Evolutionary conservation across 1,139 yeast genomes (phyloP).

Genomic region (Hyphopichia buzzinii): DNA sequence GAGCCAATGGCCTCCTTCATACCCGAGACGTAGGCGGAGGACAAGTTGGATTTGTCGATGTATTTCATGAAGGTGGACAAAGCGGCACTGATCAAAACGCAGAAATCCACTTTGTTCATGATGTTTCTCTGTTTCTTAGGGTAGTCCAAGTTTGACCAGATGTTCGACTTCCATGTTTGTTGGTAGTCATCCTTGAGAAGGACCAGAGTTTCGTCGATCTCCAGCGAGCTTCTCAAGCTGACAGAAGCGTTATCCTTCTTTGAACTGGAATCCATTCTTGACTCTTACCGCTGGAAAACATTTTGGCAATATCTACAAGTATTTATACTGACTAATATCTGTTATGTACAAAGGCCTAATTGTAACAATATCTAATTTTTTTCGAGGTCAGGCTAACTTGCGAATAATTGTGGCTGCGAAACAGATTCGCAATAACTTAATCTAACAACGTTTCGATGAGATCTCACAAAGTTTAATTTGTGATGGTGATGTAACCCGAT

Average conservation of each 20-base stretch:
- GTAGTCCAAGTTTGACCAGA: constrained; percentile 1
- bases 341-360: too few relatives aligned
- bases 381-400: too few relatives aligned
- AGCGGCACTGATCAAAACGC: constrained; percentile 12
- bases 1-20: constrained; percentile 22
- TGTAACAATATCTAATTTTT: too few relatives aligned
- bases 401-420: too few relatives aligned
- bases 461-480: too few relatives aligned
- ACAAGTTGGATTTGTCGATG: constrained; percentile 20
- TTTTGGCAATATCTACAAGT: too few relatives aligned
- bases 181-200: background rate
- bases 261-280: too few relatives aligned
- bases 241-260: too few relatives aligned
- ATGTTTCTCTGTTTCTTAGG: background rate
- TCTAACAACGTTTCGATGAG: too few relatives aligned
- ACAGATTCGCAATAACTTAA: too few relatives aligned
- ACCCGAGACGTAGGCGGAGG: constrained; percentile 30
- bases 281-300: too few relatives aligned
- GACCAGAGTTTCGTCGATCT: background rate
- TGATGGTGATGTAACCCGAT: constrained; percentile 18
- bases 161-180: constrained; percentile 1
- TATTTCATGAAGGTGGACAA: constrained; percentile 33
- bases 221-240: constrained; percentile 1
- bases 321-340: too few relatives aligned
- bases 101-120: constrained; percentile 10